phyloP scores from a whole-genome alignment of 2,329 filamentous ascomycete species.

The Calonectria ilicicola region DNA sequence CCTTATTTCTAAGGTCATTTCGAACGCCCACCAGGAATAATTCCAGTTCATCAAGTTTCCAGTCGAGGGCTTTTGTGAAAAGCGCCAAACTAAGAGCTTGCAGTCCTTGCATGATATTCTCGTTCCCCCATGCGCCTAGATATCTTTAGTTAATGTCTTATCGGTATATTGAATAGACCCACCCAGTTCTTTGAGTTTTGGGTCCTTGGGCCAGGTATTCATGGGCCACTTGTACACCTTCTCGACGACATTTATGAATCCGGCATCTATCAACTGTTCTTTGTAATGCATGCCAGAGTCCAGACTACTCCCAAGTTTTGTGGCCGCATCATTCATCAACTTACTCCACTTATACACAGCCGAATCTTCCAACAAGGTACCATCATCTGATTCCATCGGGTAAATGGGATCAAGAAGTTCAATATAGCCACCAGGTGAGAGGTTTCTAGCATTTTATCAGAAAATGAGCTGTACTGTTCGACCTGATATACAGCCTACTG shows the following conservation, averaged over 20 bases:
- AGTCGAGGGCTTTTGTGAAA: not conserved
- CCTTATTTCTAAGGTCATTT: not conserved
- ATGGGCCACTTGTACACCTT: conserved; percentile 27
- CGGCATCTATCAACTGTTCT: conserved; percentile 22
- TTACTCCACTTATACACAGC: conserved; percentile 30
- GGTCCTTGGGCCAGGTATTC: conserved; percentile 27
- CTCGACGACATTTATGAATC: conserved; percentile 25
- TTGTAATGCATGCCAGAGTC: conserved; percentile 24
- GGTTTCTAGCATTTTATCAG: conserved; percentile 12
- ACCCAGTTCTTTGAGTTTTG: conserved; percentile 22
- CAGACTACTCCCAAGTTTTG: conserved; percentile 10
- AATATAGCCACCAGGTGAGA: conserved; percentile 27
- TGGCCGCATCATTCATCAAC: conserved; percentile 21
- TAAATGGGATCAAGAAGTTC: conserved; percentile 30
- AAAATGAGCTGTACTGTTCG: no score
- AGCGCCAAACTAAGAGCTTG: not conserved
- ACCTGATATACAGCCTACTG: not conserved
- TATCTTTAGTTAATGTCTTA: not conserved
- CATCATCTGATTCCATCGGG: conserved; percentile 24
- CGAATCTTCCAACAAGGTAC: conserved; percentile 17
- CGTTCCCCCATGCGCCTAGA: not conserved
- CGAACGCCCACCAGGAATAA: not conserved
- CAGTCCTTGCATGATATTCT: not conserved
- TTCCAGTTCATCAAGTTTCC: not conserved
- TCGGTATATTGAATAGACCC: not conserved